Base-by-base conservation (phyloP, 305 asterid species). In the Fraxinus angustifolia region DNA sequence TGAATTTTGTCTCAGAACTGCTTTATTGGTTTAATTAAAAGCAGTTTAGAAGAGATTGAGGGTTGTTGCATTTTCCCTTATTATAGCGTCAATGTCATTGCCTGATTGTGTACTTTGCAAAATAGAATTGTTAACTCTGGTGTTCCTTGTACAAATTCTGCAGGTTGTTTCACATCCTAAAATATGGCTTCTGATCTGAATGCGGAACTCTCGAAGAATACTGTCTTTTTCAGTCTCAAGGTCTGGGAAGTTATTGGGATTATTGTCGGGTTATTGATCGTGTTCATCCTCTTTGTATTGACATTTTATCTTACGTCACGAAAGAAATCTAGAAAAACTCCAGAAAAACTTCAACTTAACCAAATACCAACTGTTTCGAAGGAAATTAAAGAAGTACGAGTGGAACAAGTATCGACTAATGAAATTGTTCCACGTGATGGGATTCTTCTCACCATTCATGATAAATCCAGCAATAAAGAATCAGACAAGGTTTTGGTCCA, bases 201-300 rank as follows among this genome's bases (percentile, higher is more conserved):
- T 77, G 67, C 89, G 12, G 86, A 88, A 68, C 89, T 95, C 4
- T 91, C 95, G 14, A 79, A 90, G 78, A 85, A 81, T 35, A 91
- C 97, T 4, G 90, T 90, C 35, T 4, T 91, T 53, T 88, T 92
- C 35, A 89, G 93, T 77, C 89, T 95, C 83, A 91, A 90, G 86
- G 97, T 95, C 40, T 95, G 99, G 99, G 94, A 93, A 88, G 82
- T 95, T 74, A 88, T 95, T 33, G 99, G 97, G 75, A 91, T 95
- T 36, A 71, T 95, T 26, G 95, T 92, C 34, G 98, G 97, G 35
- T 76, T 90, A 68, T 78, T 90, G 58, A 95, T 93, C 68, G 92
- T 95, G 34, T 76, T 88, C 16, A 87, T 93, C 85, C 94, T 95
- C 77, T 88, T 91, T 68, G 84, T 86, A 17, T 72, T 91, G 76